These are phyloP conservation scores for Gynostemma pentaphyllum DNA, from an alignment of 306 rosid genomes.

Conservation along the genomic window DNA sequence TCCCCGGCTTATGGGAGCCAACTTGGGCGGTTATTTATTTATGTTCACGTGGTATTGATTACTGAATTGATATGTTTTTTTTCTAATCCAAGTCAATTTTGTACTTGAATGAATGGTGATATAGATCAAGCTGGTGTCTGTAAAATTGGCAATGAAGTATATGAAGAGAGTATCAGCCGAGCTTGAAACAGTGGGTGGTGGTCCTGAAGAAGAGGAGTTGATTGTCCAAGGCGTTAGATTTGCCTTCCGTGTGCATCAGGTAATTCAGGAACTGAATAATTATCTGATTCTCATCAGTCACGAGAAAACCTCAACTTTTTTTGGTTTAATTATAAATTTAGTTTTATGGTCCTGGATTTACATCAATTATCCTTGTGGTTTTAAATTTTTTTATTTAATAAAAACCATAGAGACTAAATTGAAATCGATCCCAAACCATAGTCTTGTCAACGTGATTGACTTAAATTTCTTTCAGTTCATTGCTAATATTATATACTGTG, in stretches of 20 bases:
- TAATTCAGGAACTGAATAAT: too few relatives aligned
- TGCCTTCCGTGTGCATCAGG: constrained; percentile 99
- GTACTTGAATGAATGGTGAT: background rate
- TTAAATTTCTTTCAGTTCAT: too few relatives aligned
- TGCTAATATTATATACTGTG: too few relatives aligned
- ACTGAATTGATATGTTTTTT: background rate
- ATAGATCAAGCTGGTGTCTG: constrained; percentile 93
- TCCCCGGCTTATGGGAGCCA: constrained; percentile 8
- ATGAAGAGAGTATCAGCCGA: constrained; percentile 94
- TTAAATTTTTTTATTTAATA: too few relatives aligned
- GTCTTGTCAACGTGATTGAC: too few relatives aligned
- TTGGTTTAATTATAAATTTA: background rate
- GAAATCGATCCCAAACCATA: too few relatives aligned
- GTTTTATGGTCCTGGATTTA: background rate
- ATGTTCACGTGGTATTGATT: constrained; percentile 6
- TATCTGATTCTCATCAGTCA: too few relatives aligned
- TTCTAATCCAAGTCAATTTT: background rate
- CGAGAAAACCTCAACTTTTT: background rate
- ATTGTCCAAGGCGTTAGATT: constrained; percentile 86
- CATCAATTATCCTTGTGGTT: too few relatives aligned
- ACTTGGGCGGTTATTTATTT: background rate
- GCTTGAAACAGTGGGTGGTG: constrained; percentile 75
- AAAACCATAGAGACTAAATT: too few relatives aligned
- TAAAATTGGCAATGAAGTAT: constrained; percentile 88
- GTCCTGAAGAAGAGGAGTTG: constrained; percentile 95